phyloP scores from a whole-genome alignment of 108 stramenopile genomes.

The Skeletonema menzelii region DNA sequence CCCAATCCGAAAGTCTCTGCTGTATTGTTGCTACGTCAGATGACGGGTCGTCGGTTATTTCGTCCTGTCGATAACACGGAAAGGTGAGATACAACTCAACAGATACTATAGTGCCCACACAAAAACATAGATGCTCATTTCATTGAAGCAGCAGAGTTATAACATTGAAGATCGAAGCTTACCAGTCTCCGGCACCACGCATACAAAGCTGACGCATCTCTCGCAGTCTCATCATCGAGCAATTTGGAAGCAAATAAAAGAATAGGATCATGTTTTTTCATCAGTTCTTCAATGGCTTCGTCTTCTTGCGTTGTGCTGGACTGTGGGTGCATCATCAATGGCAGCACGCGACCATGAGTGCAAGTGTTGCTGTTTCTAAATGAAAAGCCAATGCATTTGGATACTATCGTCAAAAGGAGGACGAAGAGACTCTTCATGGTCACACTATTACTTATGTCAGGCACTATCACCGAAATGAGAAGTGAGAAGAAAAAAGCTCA shows the following conservation, averaged over 20 bases:
- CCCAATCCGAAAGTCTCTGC: constrained; percentile 1
- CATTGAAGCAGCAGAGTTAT: background rate
- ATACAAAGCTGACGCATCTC: constrained; percentile 20
- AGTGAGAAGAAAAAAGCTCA: too few species aligned
- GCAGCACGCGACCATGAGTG: background rate
- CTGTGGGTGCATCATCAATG: background rate
- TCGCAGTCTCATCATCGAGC: background rate
- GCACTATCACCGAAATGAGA: too few species aligned
- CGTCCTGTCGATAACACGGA: background rate
- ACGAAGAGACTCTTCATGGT: background rate
- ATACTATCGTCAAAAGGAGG: background rate
- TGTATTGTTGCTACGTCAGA: constrained; percentile 9
- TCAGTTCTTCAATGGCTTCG: constrained; percentile 11
- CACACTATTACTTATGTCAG: background rate
- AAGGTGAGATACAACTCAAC: background rate
- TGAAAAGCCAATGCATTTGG: background rate
- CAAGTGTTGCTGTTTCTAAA: background rate
- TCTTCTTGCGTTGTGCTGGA: background rate
- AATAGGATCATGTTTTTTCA: constrained; percentile 17
- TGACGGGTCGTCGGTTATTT: constrained; percentile 10
- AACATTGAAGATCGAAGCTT: background rate
- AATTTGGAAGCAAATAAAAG: constrained; percentile 9
- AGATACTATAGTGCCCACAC: background rate
- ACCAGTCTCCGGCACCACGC: constrained; percentile 28
- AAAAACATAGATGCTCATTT: background rate